Evolutionary conservation across 768 basidiomycete genomes (phyloP), one percentile per base, ranked within the genome.

Genomic region (Termitomyces sp.): DNA sequence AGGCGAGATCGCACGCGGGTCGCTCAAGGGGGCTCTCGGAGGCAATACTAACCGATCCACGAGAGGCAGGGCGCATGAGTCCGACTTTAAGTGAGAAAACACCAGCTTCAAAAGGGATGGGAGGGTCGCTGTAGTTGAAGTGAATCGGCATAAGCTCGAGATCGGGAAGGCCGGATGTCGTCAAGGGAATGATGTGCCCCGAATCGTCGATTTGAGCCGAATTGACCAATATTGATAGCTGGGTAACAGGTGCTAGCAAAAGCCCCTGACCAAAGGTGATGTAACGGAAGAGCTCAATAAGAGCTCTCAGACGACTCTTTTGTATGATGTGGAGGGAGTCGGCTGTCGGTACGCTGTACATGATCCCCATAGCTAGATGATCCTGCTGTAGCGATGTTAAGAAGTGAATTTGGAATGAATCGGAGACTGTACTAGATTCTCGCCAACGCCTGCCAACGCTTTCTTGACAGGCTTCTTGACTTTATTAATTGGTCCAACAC

Each of bases 1-100:
- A 71, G 0, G 61, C 67, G 4, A 72, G 69, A 50, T 78, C 74
- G 63, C 67, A 65, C 0, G 56, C 46, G 1, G 75, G 75, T 12
- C 59, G 58, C 7, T 60, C 69, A 23, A 57, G 65, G 1, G 78
- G 68, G 53, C 75, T 66, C 12, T 60, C 38, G 0, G 76, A 76
- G 3, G 55, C 40, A 12, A 72, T 65, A 3, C 64, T 66, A 0
- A 71, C 63, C 10, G 57, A 51, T 4, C 70, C 68, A 14, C 23
- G 40, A 6, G 60, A 63, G 55, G 60, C 58, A 20, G 70, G 74
- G 5, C 54, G 55, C 48, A 60, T 50, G 2, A 56, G 30, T 1
- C 26, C 55, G 13, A 56, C 49, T 33, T 41, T 56, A 13, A 60
- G 54, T 23, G 59, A 60, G 30, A 60, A 56, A 33, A 51, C 41